A percentile compares a stretch with the other conserved stretches of the same genome.
Evolutionary conservation across 805 yeast species (phyloP).

Genomic region (Saccharomycopsis vini): DNA sequence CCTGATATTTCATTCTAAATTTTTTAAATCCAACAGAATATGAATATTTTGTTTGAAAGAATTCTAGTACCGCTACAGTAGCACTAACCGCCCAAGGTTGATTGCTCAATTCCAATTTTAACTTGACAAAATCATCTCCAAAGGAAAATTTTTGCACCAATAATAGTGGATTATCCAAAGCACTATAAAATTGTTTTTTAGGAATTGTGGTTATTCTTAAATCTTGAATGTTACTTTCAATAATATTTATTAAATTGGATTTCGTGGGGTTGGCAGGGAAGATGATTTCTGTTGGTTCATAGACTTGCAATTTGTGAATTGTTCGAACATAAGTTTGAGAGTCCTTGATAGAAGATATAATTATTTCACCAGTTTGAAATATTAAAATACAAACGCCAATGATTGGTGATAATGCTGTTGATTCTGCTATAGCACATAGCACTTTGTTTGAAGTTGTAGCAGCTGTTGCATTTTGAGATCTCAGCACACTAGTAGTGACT

Average conservation of each 20-base stretch:
- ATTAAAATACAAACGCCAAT: conserved; percentile 33
- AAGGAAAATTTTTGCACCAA: conserved; percentile 19
- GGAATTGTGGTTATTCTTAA: conserved; percentile 23
- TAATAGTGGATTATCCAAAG: conserved; percentile 22
- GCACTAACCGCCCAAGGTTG: conserved; percentile 28
- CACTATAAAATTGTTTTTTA: conserved; percentile 16
- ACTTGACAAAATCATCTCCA: conserved; percentile 21
- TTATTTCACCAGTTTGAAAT: conserved; percentile 29
- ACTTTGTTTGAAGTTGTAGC: background rate
- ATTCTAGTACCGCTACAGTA: conserved; percentile 26
- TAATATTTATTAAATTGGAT: conserved; percentile 29
- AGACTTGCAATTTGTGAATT: conserved; percentile 27
- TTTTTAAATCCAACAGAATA: background rate
- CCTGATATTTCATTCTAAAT: conserved; percentile 29
- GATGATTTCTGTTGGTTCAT: conserved; percentile 1
- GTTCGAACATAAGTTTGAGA: conserved; percentile 36
- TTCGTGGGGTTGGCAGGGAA: background rate
- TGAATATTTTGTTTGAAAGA: conserved; percentile 20
- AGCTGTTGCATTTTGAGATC: background rate
- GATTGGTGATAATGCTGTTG: conserved; percentile 19
- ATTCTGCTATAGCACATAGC: conserved; percentile 22
- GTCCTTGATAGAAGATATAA: conserved; percentile 31
- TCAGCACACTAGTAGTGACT: background rate
- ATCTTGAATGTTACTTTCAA: conserved; percentile 26
- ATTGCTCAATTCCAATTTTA: conserved; percentile 23